These are phyloP conservation scores for Blastocystis sp. DNA, from an alignment of 352 stramenopile species.

Conservation along the genomic window DNA sequence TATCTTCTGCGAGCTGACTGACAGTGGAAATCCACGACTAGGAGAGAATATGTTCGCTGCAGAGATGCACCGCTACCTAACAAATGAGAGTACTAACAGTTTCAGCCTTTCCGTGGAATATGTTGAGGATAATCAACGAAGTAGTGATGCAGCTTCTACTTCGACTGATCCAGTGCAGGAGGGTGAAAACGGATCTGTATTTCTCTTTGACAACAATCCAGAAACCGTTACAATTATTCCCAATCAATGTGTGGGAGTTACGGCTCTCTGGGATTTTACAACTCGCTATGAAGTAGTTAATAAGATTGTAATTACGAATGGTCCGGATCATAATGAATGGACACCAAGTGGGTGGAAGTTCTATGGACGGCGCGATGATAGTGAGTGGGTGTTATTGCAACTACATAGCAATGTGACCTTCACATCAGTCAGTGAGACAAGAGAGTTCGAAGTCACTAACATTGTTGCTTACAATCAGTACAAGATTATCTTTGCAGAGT, in stretches of 20 bases:
- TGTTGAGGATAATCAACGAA: not conserved
- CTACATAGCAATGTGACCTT: not conserved
- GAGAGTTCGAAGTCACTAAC: constrained; percentile 20
- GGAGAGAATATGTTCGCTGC: constrained; percentile 44
- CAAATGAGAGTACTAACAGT: constrained; percentile 12
- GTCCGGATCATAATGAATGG: not conserved
- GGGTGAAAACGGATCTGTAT: not conserved
- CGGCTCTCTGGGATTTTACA: not conserved
- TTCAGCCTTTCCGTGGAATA: not conserved
- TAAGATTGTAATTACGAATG: not conserved
- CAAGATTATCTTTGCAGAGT: not conserved
- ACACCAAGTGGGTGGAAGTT: not conserved
- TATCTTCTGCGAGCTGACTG: not conserved
- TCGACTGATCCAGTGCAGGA: not conserved
- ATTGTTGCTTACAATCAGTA: constrained; percentile 20
- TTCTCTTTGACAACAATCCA: constrained; percentile 55
- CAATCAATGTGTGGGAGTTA: not conserved
- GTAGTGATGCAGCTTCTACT: not conserved
- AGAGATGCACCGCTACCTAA: not conserved
- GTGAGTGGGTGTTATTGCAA: constrained; percentile 19
- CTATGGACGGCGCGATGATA: not conserved
- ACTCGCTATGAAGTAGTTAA: constrained; percentile 14
- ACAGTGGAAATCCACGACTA: not conserved
- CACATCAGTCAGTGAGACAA: not conserved
- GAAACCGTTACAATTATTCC: not conserved